A percentile compares a stretch with the other conserved stretches of the same genome.
These are phyloP conservation scores for Cystobasidium ongulense DNA, from an alignment of 768 basidiomycete genomes.

Conservation along the genomic window DNA sequence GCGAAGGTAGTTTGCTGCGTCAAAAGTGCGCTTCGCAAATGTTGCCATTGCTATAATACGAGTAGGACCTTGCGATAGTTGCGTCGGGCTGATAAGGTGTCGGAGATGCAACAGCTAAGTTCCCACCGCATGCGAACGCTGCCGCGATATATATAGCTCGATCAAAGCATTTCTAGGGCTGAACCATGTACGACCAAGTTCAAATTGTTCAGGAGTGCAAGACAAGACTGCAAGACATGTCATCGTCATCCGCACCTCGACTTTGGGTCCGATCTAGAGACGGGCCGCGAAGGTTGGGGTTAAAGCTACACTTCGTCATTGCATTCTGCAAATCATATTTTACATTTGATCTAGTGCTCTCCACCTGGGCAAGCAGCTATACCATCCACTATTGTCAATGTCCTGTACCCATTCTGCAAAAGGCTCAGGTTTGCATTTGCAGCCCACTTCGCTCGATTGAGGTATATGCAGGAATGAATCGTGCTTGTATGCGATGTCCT, in stretches of 20 bases:
- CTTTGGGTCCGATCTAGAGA: no score
- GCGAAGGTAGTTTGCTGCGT: slow-evolving; percentile 14
- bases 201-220: no score
- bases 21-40: slow-evolving; percentile 20
- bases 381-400: slow-evolving; percentile 35
- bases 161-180: no score
- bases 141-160: no score
- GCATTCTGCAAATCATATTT: background rate
- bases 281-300: no score
- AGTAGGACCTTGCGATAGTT: no score
- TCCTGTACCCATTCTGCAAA: background rate
- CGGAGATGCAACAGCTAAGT: no score
- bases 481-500: slow-evolving; percentile 39
- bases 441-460: slow-evolving; percentile 11
- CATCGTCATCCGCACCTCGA: no score
- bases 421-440: slow-evolving; percentile 31
- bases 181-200: no score
- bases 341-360: background rate
- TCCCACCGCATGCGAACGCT: no score
- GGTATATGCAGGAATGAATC: slow-evolving; percentile 38
- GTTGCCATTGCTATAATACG: slow-evolving; percentile 7
- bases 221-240: no score
- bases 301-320: background rate
- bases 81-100: no score
- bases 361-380: slow-evolving; percentile 35